These are phyloP conservation scores for Arthromyces matolae DNA, from an alignment of 768 basidiomycete genomes.

Conservation along the genomic window DNA sequence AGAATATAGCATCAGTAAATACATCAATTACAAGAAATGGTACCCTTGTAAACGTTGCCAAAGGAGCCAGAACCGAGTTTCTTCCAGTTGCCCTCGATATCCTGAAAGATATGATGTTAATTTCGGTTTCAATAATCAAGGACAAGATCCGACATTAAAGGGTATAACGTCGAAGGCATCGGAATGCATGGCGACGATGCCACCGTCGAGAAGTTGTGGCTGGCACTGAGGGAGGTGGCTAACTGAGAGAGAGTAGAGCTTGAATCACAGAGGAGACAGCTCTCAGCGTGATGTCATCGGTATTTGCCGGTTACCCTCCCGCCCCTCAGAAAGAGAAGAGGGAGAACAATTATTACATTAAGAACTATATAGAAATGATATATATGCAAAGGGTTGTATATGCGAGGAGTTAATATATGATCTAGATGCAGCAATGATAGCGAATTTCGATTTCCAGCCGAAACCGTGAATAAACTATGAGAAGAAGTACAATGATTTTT, in stretches of 20 bases:
- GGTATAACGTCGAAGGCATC: conserved; percentile 88
- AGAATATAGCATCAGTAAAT: no score
- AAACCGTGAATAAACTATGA: conserved; percentile 45
- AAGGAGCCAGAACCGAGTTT: conserved; percentile 91
- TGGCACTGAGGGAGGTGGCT: no score
- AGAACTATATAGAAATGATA: no score
- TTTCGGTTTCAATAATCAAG: not conserved
- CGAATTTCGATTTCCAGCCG: not conserved
- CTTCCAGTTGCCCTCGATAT: conserved; percentile 85
- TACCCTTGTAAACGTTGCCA: conserved; percentile 88
- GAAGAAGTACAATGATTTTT: conserved; percentile 88
- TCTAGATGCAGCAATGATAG: not conserved
- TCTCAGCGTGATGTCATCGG: no score
- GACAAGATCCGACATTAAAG: conserved; percentile 56
- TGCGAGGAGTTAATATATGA: not conserved
- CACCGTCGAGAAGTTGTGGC: no score
- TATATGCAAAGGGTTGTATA: not conserved
- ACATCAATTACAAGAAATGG: no score
- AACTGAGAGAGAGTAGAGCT: no score
- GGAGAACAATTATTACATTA: no score
- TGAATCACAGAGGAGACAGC: no score
- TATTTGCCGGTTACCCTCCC: no score
- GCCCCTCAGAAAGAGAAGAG: no score
- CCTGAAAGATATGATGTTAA: conserved; percentile 42
- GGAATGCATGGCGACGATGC: not conserved